phyloP scores from a whole-genome alignment of 2,329 filamentous ascomycete genomes.

The Teratosphaeria pseudoeucalypti region DNA sequence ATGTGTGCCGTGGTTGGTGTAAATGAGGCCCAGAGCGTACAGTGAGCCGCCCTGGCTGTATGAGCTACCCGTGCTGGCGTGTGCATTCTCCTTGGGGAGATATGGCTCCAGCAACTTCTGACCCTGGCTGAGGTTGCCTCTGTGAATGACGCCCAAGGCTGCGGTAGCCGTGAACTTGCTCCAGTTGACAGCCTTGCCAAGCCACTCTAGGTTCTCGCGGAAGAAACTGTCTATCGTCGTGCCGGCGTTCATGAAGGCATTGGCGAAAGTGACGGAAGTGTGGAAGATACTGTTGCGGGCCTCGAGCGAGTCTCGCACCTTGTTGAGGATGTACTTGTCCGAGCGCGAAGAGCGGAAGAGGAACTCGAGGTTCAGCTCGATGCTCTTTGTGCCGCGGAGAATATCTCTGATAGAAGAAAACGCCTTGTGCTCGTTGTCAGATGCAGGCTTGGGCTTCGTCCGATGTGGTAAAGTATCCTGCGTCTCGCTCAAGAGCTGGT shows the following conservation, averaged over 20 bases:
- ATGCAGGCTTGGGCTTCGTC: slow-evolving; percentile 33
- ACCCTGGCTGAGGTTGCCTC: slow-evolving; percentile 86
- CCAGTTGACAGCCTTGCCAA: slow-evolving; percentile 98
- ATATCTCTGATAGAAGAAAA: slow-evolving; percentile 50
- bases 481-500: slow-evolving; percentile 46
- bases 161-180: slow-evolving; percentile 98
- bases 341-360: slow-evolving; percentile 91
- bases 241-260: slow-evolving; percentile 98
- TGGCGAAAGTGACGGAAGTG: slow-evolving; percentile 91
- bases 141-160: slow-evolving; percentile 90
- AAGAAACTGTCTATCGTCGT: slow-evolving; percentile 98
- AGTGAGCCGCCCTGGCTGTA: slow-evolving; percentile 95
- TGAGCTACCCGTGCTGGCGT: slow-evolving; percentile 65
- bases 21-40: slow-evolving; percentile 90
- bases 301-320: slow-evolving; percentile 89
- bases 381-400: slow-evolving; percentile 83
- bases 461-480: slow-evolving; percentile 39
- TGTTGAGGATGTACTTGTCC: slow-evolving; percentile 86
- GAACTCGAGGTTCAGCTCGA: slow-evolving; percentile 91
- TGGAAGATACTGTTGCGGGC: slow-evolving; percentile 98
- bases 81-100: slow-evolving; percentile 65
- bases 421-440: slow-evolving; percentile 43
- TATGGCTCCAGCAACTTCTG: slow-evolving; percentile 92
- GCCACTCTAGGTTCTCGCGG: slow-evolving; percentile 93
- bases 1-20: slow-evolving; percentile 91